Base-by-base conservation (phyloP, 202 grass and related monocot genomes). In the Digitaria exilis region DNA sequence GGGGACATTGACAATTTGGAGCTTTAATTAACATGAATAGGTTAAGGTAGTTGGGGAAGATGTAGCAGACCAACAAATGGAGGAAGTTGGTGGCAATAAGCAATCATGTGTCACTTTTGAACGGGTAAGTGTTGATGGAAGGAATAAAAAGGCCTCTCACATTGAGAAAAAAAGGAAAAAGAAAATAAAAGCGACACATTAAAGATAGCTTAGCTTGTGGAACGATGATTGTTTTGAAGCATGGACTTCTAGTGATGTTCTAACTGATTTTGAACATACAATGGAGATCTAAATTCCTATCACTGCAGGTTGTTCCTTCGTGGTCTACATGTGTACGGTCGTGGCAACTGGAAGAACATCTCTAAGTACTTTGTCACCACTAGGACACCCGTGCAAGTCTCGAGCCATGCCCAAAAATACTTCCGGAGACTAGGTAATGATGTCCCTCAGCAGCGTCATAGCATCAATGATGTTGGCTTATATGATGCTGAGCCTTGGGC, bases 331-430 rank as follows among this genome's bases (percentile, higher is more conserved):
- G 49, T 46, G 25, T 85, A 75, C 7, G 85, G 85, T 0, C 79
- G 35, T 2, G 82, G 89, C 3, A 52, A 85, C 1, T 88, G 85
- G 89, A 75, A 77, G 43, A 82, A 64, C 65, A 88, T 88, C 42
- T 88, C 78, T 9, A 88, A 9, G 14, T 2, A 75, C 37, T 85
- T 82, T 6, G 82, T 82, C 39, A 60, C 11, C 13, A 85, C 82
- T 5, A 85, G 22, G 49, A 85, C 85, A 1, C 29, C 82, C 8
- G 11, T 73, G 48, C 89, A 88, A 10, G 73, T 88, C 13, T 84
- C 85, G 0, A 82, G 85, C 50, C 89, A 91, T 41, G 82, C 85
- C 4, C 85, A 88, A 4, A 88, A 88, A 58, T 91, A 60, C 73
- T 91, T 74, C 51, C 72, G 12, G 1, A 37, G 62, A n/a, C 1